A percentile compares a stretch with the other conserved stretches of the same genome.
These are phyloP conservation scores for Cutaneotrichosporon sp. DNA, from an alignment of 1,284 basidiomycete genomes.

Conservation along the genomic window DNA sequence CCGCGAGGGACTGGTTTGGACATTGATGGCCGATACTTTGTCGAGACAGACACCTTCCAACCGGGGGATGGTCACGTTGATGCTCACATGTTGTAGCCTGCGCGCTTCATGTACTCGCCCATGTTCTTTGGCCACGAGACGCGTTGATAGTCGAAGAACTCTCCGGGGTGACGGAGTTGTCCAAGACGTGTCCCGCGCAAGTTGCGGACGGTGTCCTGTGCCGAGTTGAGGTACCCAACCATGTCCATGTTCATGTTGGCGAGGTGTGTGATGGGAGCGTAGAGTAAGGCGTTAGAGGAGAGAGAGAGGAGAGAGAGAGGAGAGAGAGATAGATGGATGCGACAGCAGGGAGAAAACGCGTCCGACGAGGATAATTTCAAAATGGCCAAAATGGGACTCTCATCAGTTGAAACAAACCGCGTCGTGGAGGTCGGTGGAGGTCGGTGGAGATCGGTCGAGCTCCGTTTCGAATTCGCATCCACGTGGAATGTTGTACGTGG, in stretches of 20 bases:
- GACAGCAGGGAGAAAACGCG: too few relatives aligned
- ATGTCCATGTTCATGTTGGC: conserved; percentile 32
- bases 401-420: too few relatives aligned
- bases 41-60: too few relatives aligned
- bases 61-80: too few relatives aligned
- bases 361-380: too few relatives aligned
- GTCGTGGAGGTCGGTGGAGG: too few relatives aligned
- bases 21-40: background rate
- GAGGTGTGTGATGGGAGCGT: background rate
- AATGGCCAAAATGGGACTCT: too few relatives aligned
- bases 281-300: background rate
- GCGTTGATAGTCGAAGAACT: conserved; percentile 80
- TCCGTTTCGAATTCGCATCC: too few relatives aligned
- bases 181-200: conserved; percentile 81
- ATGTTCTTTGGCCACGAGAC: conserved; percentile 66
- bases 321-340: conserved; percentile 1
- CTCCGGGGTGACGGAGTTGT: conserved; percentile 67
- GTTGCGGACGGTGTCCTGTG: conserved; percentile 65
- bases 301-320: background rate
- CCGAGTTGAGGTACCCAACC: conserved; percentile 51
- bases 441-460: too few relatives aligned
- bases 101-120: conserved; percentile 52
- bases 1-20: too few relatives aligned
- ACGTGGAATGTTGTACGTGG: too few relatives aligned
- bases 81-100: conserved; percentile 39